Evolutionary conservation across 1,284 basidiomycete genomes (phyloP).

Genomic region (Apiotrichum gracile): DNA sequence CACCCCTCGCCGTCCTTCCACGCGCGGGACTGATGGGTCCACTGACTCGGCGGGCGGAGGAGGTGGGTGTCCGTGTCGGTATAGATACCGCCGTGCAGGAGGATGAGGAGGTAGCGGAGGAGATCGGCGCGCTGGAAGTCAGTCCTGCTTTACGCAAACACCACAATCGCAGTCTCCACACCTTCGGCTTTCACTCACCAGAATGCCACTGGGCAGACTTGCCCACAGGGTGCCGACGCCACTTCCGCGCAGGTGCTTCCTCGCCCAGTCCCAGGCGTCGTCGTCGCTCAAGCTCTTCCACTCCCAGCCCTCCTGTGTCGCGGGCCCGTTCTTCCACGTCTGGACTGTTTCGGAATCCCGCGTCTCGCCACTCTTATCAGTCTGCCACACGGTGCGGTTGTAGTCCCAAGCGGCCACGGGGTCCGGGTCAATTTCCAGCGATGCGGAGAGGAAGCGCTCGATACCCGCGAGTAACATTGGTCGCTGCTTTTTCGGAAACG

Average conservation of each 20-base stretch:
- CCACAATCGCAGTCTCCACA: too few relatives aligned
- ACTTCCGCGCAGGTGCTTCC: not conserved
- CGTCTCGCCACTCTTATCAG: conserved; percentile 30
- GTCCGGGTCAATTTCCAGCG: too few relatives aligned
- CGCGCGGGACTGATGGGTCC: conserved; percentile 27
- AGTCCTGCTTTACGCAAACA: not conserved
- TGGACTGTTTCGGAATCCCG: conserved; percentile 15
- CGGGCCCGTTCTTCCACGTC: conserved; percentile 30
- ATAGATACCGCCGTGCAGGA: conserved; percentile 46
- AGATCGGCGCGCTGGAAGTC: conserved; percentile 32
- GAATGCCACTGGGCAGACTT: conserved; percentile 38
- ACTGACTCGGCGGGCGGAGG: conserved; percentile 33
- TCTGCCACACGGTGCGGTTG: conserved; percentile 43
- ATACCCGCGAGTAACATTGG: too few relatives aligned
- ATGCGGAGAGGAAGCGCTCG: too few relatives aligned
- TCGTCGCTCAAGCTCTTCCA: conserved; percentile 36
- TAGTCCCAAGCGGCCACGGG: conserved; percentile 5
- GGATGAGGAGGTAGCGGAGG: conserved; percentile 43
- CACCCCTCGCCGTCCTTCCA: conserved; percentile 39
- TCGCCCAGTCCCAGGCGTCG: conserved; percentile 2
- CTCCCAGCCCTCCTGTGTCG: conserved; percentile 38
- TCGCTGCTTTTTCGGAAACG: too few relatives aligned
- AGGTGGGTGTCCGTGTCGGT: conserved; percentile 45
- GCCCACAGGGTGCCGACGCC: conserved; percentile 29
- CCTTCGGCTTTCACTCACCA: conserved; percentile 37